phyloP scores from a whole-genome alignment of 345 rosid genomes.

The Euphorbia lathyris region DNA sequence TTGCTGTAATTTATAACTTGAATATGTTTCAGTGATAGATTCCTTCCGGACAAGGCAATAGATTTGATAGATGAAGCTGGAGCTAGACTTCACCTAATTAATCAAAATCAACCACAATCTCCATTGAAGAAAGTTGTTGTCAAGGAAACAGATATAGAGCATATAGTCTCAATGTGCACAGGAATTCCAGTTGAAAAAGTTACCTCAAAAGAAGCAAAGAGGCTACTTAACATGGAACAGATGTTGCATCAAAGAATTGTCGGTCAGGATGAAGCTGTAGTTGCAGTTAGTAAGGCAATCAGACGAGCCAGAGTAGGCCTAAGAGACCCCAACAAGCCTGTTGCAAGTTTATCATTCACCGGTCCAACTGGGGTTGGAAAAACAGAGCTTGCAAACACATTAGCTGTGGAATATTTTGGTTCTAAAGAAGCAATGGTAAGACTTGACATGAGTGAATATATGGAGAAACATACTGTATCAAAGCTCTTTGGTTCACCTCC shows the following conservation, averaged over 20 bases:
- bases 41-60: conserved; percentile 67
- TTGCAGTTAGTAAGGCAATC: conserved; percentile 51
- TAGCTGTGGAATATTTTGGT: conserved; percentile 55
- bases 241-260: conserved; percentile 30
- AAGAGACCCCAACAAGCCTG: conserved; percentile 56
- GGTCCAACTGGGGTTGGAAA: conserved; percentile 71
- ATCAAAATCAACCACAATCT: conserved; percentile 35
- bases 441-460: conserved; percentile 64
- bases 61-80: conserved; percentile 79
- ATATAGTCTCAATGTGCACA: conserved; percentile 38
- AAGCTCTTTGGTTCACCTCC: conserved; percentile 64
- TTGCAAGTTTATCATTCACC: conserved; percentile 58
- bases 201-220: conserved; percentile 30
- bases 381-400: conserved; percentile 57
- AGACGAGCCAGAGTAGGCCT: conserved; percentile 65
- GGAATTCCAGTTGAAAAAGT: conserved; percentile 49
- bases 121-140: conserved; percentile 2
- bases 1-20: background rate
- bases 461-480: conserved; percentile 57
- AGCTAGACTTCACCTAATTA: conserved; percentile 56
- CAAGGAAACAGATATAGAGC: conserved; percentile 31
- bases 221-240: conserved; percentile 35
- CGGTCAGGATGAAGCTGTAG: conserved; percentile 42
- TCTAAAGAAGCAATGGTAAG: conserved; percentile 62
- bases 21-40: conserved; percentile 46